phyloP scores from a whole-genome alignment of 129 eudicot genomes.

The Chrysanthemum lavandulifolium region DNA sequence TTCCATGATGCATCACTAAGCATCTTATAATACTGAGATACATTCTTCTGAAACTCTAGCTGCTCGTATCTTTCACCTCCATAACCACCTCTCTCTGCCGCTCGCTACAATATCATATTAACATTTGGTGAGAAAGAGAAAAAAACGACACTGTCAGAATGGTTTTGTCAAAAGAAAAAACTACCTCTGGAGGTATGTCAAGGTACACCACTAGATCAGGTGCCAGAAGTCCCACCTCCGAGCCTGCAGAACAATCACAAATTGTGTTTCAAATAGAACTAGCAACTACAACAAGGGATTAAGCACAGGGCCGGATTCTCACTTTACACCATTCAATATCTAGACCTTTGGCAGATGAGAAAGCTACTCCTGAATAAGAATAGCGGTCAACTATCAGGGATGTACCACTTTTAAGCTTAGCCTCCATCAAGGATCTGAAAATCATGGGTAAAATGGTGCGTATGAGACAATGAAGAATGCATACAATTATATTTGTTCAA shows the following conservation, averaged over 20 bases:
- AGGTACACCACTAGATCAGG: constrained; percentile 96
- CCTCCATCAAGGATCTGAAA: constrained; percentile 81
- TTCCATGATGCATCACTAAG: constrained; percentile 90
- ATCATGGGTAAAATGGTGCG: background rate
- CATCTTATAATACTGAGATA: constrained; percentile 49
- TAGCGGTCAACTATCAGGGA: constrained; percentile 91
- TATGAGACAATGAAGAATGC: background rate
- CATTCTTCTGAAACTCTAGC: constrained; percentile 85
- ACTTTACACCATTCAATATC: constrained; percentile 94
- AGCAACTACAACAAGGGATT: background rate
- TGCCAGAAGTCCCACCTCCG: constrained; percentile 82
- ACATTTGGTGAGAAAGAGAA: background rate
- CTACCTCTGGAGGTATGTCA: constrained; percentile 89
- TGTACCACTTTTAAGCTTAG: constrained; percentile 73
- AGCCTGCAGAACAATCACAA: constrained; percentile 48
- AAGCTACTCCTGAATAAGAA: constrained; percentile 92
- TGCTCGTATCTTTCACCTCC: constrained; percentile 91
- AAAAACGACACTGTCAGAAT: background rate
- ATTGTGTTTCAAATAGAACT: background rate
- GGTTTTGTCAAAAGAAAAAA: constrained; percentile 9
- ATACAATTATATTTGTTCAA: background rate
- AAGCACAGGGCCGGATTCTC: background rate
- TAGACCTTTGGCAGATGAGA: constrained; percentile 95
- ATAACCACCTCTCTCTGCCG: constrained; percentile 98
- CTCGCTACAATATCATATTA: constrained; percentile 48